These are phyloP conservation scores for Phialophora expanda DNA, from an alignment of 2,329 filamentous ascomycete species.

Conservation along the genomic window DNA sequence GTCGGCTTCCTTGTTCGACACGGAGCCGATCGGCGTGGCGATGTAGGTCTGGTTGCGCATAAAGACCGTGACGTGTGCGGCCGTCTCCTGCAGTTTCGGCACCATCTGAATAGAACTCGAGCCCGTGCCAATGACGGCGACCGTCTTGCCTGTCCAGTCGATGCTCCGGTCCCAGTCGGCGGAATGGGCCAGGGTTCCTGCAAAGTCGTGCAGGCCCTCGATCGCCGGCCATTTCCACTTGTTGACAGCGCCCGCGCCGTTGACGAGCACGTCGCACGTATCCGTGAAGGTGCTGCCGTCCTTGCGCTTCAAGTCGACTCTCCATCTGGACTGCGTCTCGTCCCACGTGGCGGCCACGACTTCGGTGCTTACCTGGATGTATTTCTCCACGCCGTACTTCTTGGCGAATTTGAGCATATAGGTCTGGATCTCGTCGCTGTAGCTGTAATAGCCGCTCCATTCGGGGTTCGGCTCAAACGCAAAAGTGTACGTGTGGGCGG, in stretches of 20 bases:
- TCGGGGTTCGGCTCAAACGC: conserved; percentile 38
- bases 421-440: conserved; percentile 40
- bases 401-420: conserved; percentile 40
- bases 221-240: conserved; percentile 50
- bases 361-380: conserved; percentile 25
- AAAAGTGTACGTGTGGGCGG: conserved; percentile 34
- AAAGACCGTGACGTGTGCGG: conserved; percentile 43
- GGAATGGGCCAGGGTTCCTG: conserved; percentile 45
- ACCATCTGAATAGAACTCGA: conserved; percentile 39
- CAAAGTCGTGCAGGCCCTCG: conserved; percentile 45
- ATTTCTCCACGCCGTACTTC: conserved; percentile 35
- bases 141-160: conserved; percentile 39
- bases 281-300: conserved; percentile 34
- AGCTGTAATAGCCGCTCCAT: conserved; percentile 39
- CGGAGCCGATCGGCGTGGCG: conserved; percentile 33
- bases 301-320: conserved; percentile 27
- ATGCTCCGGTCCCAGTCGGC: conserved; percentile 43
- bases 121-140: conserved; percentile 29
- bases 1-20: conserved; percentile 38
- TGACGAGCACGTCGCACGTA: conserved; percentile 32
- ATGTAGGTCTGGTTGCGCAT: conserved; percentile 44
- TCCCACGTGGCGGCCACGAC: conserved; percentile 26
- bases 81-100: conserved; percentile 44
- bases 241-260: conserved; percentile 32
- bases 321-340: conserved; percentile 23